Conservation (phyloP, 2,329 filamentous ascomycete species). For the Didymella sp. region DNA sequence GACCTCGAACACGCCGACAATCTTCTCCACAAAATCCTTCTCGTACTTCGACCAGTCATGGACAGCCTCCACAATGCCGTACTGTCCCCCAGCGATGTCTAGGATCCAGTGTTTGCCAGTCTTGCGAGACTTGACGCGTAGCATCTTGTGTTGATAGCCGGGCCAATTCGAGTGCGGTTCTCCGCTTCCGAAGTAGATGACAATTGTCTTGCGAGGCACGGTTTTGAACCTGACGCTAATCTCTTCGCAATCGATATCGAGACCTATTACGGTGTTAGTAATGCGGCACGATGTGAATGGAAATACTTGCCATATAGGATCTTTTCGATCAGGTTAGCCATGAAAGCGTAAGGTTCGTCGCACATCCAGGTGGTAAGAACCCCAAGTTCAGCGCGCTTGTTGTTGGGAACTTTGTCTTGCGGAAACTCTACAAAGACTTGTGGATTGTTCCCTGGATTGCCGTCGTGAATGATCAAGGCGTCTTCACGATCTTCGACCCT, state of each 20-base stretch:
- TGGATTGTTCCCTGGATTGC: neutral
- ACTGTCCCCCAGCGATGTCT: neutral
- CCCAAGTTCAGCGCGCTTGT: neutral
- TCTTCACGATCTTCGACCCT: neutral
- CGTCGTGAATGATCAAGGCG: neutral
- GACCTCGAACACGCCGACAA: neutral
- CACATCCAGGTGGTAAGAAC: neutral
- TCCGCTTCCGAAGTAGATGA: neutral
- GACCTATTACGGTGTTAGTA: neutral
- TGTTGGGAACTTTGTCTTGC: neutral
- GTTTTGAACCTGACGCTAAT: neutral
- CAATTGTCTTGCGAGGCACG: neutral
- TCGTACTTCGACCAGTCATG: neutral
- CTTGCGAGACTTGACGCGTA: neutral
- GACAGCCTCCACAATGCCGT: neutral
- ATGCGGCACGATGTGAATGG: neutral
- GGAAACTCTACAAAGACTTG: neutral
- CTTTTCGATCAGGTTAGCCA: neutral
- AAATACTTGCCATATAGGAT: neutral
- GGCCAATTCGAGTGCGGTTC: neutral
- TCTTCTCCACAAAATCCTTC: neutral
- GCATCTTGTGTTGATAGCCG: neutral
- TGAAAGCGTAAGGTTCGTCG: neutral
- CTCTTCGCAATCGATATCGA: neutral
- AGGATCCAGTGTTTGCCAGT: neutral